Evolutionary conservation across 805 yeast species (phyloP), one percentile per base, ranked within the genome.

Genomic region (Debaryomyces maramus): DNA sequence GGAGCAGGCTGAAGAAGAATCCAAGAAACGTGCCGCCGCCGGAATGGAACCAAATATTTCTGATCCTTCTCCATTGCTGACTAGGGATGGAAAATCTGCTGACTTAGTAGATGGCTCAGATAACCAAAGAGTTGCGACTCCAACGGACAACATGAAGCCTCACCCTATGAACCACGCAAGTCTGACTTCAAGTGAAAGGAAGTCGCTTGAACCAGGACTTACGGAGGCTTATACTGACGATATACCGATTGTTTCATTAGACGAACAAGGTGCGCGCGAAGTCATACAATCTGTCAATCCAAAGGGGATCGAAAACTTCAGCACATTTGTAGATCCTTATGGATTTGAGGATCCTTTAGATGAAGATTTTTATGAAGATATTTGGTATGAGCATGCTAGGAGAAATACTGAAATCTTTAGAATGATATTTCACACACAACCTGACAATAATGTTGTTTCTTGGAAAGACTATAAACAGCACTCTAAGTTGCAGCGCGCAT

Each of bases 381-480:
- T 83, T 6, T 91, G 97, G 97, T 77, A 73, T 57, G 83, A 83
- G 4, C 80, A 78, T 52, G 97, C 99, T 0, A 68, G 84, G 38
- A 74, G 90, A 52, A 93, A 93, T 55, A 88, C 98, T 0, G 72
- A 78, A 43, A 67, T 95, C 1, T 93, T 78, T 66, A 73, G 97
- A 45, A 71, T 84, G 60, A 86, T 93, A 1, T 93, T 93, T 74
- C 90, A 90, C 48, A 81, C 88, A 46, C 99, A 95, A 57, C 99
- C 99, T 0, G 99, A 93, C 61, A 88, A 91, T 58, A 72, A 79
- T 5, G 98, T 91, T n/a, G 73, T 73, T 17, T 77, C 89, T 0
- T 93, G 99, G 99, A 77, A 77, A 41, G 96, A 88, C 41, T 93
- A 88, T 60, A 90, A 87, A 58, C 80, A 75, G 19, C 85, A 72